Conservation (phyloP, 1,139 yeast genomes). For the Hyphopichia burtonii region DNA sequence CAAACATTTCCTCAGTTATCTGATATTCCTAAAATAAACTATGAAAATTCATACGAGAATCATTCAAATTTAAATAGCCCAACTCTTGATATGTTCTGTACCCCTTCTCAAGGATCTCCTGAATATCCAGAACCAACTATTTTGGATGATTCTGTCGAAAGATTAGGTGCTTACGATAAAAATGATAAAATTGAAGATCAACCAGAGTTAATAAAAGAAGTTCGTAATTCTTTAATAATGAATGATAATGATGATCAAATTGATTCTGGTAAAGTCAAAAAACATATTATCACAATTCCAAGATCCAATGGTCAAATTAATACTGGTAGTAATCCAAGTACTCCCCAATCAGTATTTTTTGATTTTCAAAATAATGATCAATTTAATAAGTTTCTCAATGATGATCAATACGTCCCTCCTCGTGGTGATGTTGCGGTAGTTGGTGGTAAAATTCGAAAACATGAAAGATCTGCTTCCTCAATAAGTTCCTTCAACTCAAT, state of each 20-base stretch:
- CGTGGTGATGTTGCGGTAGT: constrained; percentile 32
- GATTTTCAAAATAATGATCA: constrained; percentile 14
- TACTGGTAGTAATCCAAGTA: constrained; percentile 6
- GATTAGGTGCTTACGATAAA: neutral
- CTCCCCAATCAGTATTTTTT: constrained; percentile 9
- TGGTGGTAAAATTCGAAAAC: constrained; percentile 20
- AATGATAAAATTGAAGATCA: neutral
- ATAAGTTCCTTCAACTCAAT: constrained; percentile 23
- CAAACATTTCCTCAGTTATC: neutral
- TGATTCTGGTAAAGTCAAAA: neutral
- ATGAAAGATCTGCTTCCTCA: constrained; percentile 23
- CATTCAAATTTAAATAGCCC: neutral
- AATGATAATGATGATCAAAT: neutral
- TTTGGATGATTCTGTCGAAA: constrained; percentile 1
- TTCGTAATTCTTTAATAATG: neutral
- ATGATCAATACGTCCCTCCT: constrained; percentile 36
- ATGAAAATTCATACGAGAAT: neutral
- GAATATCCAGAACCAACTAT: constrained; percentile 5
- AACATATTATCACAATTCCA: neutral
- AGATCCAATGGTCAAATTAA: neutral
- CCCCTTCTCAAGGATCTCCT: constrained; percentile 2
- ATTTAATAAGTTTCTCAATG: constrained; percentile 25
- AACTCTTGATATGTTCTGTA: neutral
- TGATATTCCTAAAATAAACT: neutral
- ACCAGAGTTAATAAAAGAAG: neutral